Conservation (phyloP, 2,329 filamentous ascomycete genomes). For the Metarhizium anisopliae region DNA sequence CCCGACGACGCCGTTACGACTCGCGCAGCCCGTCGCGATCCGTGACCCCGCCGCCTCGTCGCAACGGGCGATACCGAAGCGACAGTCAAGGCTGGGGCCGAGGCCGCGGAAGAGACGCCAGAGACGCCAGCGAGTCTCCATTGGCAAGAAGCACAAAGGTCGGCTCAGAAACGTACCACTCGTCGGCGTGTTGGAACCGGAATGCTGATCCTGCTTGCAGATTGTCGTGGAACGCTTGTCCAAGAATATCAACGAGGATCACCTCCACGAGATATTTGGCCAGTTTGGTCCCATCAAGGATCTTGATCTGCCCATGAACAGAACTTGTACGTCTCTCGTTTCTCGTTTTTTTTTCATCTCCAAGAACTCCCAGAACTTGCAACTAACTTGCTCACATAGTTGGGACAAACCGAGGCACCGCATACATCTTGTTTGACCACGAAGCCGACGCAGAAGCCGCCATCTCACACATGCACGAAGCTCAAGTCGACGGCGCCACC, state of each 20-base stretch:
- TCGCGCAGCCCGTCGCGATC: constrained; percentile 25
- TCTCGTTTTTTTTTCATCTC: neutral
- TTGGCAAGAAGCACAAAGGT: constrained; percentile 44
- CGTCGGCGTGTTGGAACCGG: neutral
- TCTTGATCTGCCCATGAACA: constrained; percentile 83
- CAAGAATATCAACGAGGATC: constrained; percentile 84
- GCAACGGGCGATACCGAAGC: constrained; percentile 24
- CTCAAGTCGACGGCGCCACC: constrained; percentile 75
- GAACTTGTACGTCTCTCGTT: constrained; percentile 55
- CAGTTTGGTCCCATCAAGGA: constrained; percentile 79
- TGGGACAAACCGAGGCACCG: constrained; percentile 84
- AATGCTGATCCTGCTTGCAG: constrained; percentile 32
- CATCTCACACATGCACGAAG: constrained; percentile 96
- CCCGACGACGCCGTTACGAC: constrained; percentile 21
- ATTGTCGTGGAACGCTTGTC: constrained; percentile 94
- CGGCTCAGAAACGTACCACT: constrained; percentile 6
- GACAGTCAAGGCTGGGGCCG: constrained; percentile 22
- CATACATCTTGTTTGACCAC: constrained; percentile 78
- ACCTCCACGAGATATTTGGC: constrained; percentile 87
- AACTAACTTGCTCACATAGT: constrained; percentile 38
- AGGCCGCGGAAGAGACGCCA: constrained; percentile 23
- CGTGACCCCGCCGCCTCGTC: constrained; percentile 20
- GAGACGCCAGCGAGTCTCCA: constrained; percentile 29
- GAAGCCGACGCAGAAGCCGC: constrained; percentile 76
- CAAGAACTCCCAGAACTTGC: neutral